These are phyloP conservation scores for Phytophthora meadii DNA, from an alignment of 352 stramenopile species.

Conservation along the genomic window DNA sequence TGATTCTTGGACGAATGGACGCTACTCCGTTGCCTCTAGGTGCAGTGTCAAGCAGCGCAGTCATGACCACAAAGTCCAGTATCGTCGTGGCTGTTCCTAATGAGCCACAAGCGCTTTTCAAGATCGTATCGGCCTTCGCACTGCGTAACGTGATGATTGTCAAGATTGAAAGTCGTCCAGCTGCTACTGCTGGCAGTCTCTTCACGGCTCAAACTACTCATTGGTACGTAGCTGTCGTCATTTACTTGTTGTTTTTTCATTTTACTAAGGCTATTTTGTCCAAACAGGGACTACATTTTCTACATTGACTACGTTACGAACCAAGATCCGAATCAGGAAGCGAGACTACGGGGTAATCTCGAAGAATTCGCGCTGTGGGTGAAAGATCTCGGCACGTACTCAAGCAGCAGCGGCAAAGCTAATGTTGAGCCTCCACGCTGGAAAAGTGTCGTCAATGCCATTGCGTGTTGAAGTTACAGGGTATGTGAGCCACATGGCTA, in stretches of 20 bases:
- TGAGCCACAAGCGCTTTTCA: conserved; percentile 75
- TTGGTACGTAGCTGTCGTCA: conserved; percentile 41
- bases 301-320: conserved; percentile 80
- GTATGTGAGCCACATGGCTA: too few relatives aligned
- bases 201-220: conserved; percentile 77
- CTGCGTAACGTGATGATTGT: conserved; percentile 80
- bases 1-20: conserved; percentile 70
- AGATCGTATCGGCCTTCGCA: conserved; percentile 81
- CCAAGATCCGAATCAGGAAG: conserved; percentile 50
- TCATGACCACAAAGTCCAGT: conserved; percentile 62
- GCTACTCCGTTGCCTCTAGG: conserved; percentile 48
- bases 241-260: neutral
- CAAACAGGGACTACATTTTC: conserved; percentile 78
- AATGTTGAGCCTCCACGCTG: conserved; percentile 73
- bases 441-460: conserved; percentile 70
- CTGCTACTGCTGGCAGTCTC: conserved; percentile 60
- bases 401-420: conserved; percentile 63
- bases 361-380: conserved; percentile 83
- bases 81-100: conserved; percentile 78
- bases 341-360: conserved; percentile 60
- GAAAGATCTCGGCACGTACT: conserved; percentile 78
- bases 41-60: conserved; percentile 8
- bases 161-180: conserved; percentile 85
- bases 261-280: neutral
- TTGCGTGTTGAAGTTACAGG: conserved; percentile 53